These are phyloP conservation scores for Cytospora piceae DNA, from an alignment of 2,329 filamentous ascomycete genomes.

Conservation along the genomic window DNA sequence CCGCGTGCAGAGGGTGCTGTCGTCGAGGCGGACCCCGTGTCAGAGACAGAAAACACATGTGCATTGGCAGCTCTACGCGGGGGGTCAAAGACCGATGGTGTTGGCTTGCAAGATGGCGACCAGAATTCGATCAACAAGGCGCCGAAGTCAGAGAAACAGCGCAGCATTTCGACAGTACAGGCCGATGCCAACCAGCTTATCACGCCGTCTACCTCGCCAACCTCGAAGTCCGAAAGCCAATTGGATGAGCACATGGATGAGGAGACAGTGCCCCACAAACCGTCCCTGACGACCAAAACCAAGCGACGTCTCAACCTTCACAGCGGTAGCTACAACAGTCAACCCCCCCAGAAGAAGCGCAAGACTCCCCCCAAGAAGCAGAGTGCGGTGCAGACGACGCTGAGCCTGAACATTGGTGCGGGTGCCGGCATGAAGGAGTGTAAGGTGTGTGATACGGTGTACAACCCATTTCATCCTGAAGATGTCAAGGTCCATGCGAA, in stretches of 20 bases:
- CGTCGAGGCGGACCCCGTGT: background rate
- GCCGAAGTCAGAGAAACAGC: background rate
- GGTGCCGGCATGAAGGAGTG: constrained; percentile 45
- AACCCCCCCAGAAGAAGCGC: constrained; percentile 25
- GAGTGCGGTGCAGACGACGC: constrained; percentile 45
- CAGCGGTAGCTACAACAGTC: constrained; percentile 14
- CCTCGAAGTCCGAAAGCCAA: no score
- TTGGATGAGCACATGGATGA: background rate
- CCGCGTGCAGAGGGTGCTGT: background rate
- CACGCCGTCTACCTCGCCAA: constrained; percentile 7
- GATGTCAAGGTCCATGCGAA: constrained; percentile 47
- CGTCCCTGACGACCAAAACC: constrained; percentile 2
- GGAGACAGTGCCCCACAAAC: background rate
- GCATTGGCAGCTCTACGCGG: background rate
- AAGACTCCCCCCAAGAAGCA: constrained; percentile 32
- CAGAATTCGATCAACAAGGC: constrained; percentile 9
- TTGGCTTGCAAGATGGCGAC: background rate
- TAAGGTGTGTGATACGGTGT: constrained; percentile 48
- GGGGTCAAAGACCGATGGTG: background rate
- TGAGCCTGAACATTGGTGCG: constrained; percentile 44
- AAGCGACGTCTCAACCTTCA: constrained; percentile 29
- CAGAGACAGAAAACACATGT: background rate
- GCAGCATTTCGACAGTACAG: background rate
- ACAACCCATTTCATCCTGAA: constrained; percentile 49
- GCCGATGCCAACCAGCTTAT: background rate